Evolutionary conservation across 805 yeast species (phyloP), one percentile per base, ranked within the genome.

Genomic region (Candida multigemmis): DNA sequence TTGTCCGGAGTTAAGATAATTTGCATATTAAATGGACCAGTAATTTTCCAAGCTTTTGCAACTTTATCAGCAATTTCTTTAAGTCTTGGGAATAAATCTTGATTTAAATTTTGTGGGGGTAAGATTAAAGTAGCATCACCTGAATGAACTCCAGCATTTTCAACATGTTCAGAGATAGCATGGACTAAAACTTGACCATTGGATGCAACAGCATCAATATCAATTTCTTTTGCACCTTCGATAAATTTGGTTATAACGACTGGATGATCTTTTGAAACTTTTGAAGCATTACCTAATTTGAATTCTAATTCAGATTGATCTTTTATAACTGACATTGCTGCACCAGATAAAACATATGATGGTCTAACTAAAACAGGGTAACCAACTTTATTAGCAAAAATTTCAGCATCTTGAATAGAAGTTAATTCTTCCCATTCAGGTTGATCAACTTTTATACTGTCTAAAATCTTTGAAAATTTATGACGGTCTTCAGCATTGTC

Each of bases 401-500:
- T 57, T 51, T 78, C 80, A 33, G 98, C 98, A 36, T 80, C 95
- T 22, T 62, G 77, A 24, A 87, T 59, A 21, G 94, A 80, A 19
- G 93, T 76, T 44, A 89, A 72, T 65, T 91, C 97, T 57, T 85
- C 84, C 98, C 98, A 89, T 38, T 82, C 82, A 22, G 98, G 98
- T 68, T 89, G 98, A 58, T 86, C 97, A 44, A 89, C 82, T 19
- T 79, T 79, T 50, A 91, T 85, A 24, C 91, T 77, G 57, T 89
- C 97, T 50, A 91, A 70, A 46, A 89, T 89, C 28, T 85, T 78
- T 12, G 96, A 87, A 64, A 89, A 89, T 65, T 89, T 91, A 66
- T 89, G 96, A 66, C 98, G 85, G 60, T 91, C 94, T 67, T 89
- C 98, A 36, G 98, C 98, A 56, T 77, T 81, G 60, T 89, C 98